Evolutionary conservation across 345 rosid species (phyloP).

Genomic region (Eucalyptus virginea): DNA sequence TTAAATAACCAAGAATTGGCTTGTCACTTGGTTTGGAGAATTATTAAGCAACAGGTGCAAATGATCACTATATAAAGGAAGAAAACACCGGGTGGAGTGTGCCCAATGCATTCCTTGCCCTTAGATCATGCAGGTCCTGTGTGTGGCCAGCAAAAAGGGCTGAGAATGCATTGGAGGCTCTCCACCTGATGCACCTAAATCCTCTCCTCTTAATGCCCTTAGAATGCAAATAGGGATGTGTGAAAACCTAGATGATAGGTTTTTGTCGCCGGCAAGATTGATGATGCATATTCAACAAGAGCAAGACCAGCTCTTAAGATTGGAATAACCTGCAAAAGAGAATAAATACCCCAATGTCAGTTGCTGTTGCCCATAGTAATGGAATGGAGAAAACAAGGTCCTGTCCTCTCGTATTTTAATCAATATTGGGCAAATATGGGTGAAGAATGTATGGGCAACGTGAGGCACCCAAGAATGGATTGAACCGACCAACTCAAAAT

Average conservation of each 20-base stretch:
- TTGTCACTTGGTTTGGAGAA: neutral
- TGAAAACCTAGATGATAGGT: conserved; percentile 71
- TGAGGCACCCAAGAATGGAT: neutral
- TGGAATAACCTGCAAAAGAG: conserved; percentile 60
- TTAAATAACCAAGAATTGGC: neutral
- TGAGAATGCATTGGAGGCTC: neutral
- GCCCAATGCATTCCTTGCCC: neutral
- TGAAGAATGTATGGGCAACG: neutral
- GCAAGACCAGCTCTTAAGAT: conserved; percentile 94
- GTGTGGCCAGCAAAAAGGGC: neutral
- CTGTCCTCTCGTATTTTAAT: neutral
- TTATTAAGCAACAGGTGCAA: neutral
- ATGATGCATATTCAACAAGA: conserved; percentile 79
- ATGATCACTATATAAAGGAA: neutral
- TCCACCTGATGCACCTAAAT: neutral
- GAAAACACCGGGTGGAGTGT: neutral
- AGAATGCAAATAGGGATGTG: neutral
- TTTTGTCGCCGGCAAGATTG: conserved; percentile 75
- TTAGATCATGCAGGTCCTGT: neutral
- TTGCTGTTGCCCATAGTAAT: neutral
- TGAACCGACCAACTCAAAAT: neutral
- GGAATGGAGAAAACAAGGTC: neutral
- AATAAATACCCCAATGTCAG: neutral
- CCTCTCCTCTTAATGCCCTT: neutral
- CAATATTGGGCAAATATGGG: neutral